Evolutionary conservation across 768 basidiomycete species (phyloP), one percentile per base, ranked within the genome.

Genomic region (Leucocoprinus leucothites): DNA sequence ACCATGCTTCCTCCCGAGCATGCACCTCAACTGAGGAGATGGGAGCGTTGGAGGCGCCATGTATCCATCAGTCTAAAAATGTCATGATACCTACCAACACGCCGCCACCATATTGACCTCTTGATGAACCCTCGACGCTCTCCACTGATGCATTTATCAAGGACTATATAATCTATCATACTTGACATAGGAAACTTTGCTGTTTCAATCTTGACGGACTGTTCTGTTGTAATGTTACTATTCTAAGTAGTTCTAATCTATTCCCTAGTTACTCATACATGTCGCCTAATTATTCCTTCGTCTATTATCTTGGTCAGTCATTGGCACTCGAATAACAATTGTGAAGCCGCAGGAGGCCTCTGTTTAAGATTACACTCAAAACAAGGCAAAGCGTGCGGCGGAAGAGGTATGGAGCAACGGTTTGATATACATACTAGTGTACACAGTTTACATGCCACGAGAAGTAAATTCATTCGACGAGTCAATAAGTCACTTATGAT

Each of bases 81-180:
- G 8, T 48, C 34, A 48, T 34, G 18, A 48, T 22, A 24, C 48
- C 16, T 50, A n/a, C n/a, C n/a, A n/a, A n/a, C n/a, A n/a, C n/a
- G n/a, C n/a, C n/a, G n/a, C n/a, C n/a, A n/a, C n/a, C n/a, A n/a
- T n/a, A n/a, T n/a, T n/a, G n/a, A n/a, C n/a, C n/a, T n/a, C 26
- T 48, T 16, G 21, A 50, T 24, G 48, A 50, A 38, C n/a, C 21
- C 48, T 22, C 35, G 0, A 47, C 45, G 45, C 45, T 11, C 47
- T 48, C 47, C 9, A 19, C 34, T 36, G 47, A 25, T 38, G 13
- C 35, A 38, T 25, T 35, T 14, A 50, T 31, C 47, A 48, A 1
- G 47, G 47, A 48, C 47, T 21, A 13, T 35, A 14, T 50, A 35
- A 50, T 19, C 9, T 36, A 48, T 50, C 47, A 31, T 48, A 34